Evolutionary conservation across 345 rosid species (phyloP), one percentile per base, ranked within the genome.

Genomic region (Lenwebbia sp.): DNA sequence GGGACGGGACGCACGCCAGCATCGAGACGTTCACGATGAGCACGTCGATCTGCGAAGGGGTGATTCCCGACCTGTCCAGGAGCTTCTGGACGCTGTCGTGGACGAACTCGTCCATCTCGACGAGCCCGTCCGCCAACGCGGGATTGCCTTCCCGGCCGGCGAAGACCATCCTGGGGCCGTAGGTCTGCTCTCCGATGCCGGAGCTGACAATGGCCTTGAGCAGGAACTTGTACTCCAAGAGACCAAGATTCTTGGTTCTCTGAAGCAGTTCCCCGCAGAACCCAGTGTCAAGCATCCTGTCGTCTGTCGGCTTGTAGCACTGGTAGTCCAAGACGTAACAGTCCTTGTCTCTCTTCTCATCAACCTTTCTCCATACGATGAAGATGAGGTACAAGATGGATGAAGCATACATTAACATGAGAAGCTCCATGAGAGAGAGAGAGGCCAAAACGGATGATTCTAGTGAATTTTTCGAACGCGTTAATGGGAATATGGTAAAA

Each of bases 21-120:
- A 95, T 94, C 9, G 99, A 94, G 22, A 96, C 93, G 7, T 96
- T 96, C 30, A 96, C 97, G 19, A 96, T 93, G 10, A 97, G 92
- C 55, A 94, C 88, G 60, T 97, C 98, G n/a, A 97, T 91, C 82
- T 97, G 94, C 70, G 85, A 47, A 55, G 98, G 90, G 3, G 96
- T 90, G 74, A 96, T 54, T 37, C 94, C 90, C 22, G 94, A 86
- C 86, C 98, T 92, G 74, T 88, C 84, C 53, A 97, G 81, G 82
- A 97, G 88, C 82, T 93, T 95, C 1, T 84, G 91, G 11, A 97
- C 86, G 92, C 93, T 92, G 70, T 94, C 98, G 3, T 88, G 30
- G 83, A 94, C 93, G 83, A 97, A 94, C 84, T 97, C 99, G 17
- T 97, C 97, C 98, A 97, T 95, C 92, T 97, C 99, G 2, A 37